Base-by-base conservation (phyloP, 1,139 yeast species). In the Yamadazyma triangularis region DNA sequence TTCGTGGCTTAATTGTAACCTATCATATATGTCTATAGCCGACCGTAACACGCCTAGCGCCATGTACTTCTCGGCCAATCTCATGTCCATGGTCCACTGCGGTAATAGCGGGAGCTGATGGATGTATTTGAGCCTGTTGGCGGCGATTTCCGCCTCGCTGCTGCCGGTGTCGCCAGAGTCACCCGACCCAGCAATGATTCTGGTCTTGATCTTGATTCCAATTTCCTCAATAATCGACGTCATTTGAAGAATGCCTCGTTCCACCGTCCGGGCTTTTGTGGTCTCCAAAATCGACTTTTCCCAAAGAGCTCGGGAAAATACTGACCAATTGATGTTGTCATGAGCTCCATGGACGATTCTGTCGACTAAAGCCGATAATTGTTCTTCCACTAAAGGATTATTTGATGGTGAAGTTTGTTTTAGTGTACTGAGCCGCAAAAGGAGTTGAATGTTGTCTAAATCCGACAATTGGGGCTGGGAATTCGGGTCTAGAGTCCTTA, bases 161-260 rank as follows among this genome's bases (percentile, higher is more conserved):
- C n/a, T n/a, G n/a, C n/a, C n/a, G 10, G 42, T 33, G 10, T 50
- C 53, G 7, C 50, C 53, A 4, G 51, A 47, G 13, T 40, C 44
- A 14, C 45, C 50, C 3, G 64, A 70, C 18, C 55, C 56, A 4
- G 93, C 87, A 27, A 84, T 69, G 32, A 78, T 58, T 38, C 80
- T 69, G 2, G 80, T 60, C 36, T 73, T 68, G 31, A 85, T 76
- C 35, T 79, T 77, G 35, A 81, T 68, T 1, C 94, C 95, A 26
- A 88, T 65, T 53, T 89, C 97, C 50, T 89, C 96, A 18, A 89
- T 91, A 30, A 93, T 65, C 4, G 95, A 80, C 30, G 91, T 93
- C 81, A 93, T 80, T 58, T 93, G 98, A 32, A 91, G 65, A 10
- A 89, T 79, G 32, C 97, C 97, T 55, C 98, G 74, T 58, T 93